Conservation (phyloP, 2,329 filamentous ascomycete species). For the Talaromyces verruculosus region DNA sequence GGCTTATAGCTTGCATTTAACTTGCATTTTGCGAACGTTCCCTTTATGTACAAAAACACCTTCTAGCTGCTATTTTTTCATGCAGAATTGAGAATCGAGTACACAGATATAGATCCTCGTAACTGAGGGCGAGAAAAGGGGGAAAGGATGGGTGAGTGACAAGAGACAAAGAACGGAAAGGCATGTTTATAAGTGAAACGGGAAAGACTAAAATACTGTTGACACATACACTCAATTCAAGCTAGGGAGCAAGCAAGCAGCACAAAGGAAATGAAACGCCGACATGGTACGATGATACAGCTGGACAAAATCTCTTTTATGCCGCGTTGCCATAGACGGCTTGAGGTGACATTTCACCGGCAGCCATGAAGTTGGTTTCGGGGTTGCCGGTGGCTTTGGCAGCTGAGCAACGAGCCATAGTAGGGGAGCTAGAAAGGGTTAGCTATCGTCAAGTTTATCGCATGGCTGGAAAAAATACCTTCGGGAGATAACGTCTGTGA, state of each 20-base stretch:
- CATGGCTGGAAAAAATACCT: constrained; percentile 61
- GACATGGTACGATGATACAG: constrained; percentile 19
- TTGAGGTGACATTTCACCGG: constrained; percentile 55
- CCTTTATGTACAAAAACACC: constrained; percentile 20
- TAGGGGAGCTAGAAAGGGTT: constrained; percentile 70
- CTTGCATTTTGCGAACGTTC: constrained; percentile 19
- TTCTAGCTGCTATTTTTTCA: constrained; percentile 19
- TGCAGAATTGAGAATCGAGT: constrained; percentile 17
- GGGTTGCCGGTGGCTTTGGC: constrained; percentile 81
- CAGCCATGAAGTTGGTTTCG: constrained; percentile 75
- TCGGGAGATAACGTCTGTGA: constrained; percentile 94
- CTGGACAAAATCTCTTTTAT: constrained; percentile 8
- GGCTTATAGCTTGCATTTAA: constrained; percentile 18
- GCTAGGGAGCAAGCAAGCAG: constrained; percentile 22
- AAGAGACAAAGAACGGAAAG: not conserved
- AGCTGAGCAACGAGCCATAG: constrained; percentile 95
- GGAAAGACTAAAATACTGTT: constrained; percentile 15
- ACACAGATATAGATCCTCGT: constrained; percentile 15
- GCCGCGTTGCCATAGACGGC: constrained; percentile 39
- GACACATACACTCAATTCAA: constrained; percentile 16
- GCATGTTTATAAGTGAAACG: not conserved
- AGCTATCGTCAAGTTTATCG: not conserved
- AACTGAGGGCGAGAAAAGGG: constrained; percentile 15
- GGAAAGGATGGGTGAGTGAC: constrained; percentile 4
- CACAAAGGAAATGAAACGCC: constrained; percentile 24